Evolutionary conservation across 2,329 filamentous ascomycete species (phyloP).

Genomic region (Colletotrichum lupini): DNA sequence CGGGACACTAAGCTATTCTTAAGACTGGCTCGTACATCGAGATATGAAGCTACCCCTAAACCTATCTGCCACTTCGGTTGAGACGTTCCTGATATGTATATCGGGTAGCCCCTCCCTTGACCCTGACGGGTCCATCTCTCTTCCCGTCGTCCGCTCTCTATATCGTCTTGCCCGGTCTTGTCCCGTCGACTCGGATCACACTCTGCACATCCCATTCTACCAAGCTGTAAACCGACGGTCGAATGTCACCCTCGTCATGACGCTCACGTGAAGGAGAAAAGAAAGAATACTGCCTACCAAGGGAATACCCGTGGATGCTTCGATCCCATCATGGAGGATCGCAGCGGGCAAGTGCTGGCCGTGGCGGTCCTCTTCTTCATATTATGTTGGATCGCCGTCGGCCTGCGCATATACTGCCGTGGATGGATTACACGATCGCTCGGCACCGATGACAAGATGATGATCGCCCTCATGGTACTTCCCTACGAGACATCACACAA

Average conservation of each 20-base stretch:
- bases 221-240: not conserved
- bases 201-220: slow-evolving; percentile 13
- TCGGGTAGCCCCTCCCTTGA: slow-evolving; percentile 2
- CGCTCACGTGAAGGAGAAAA: slow-evolving; percentile 10
- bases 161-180: not conserved
- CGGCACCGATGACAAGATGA: slow-evolving; percentile 47
- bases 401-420: slow-evolving; percentile 46
- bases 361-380: slow-evolving; percentile 46
- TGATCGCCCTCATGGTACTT: slow-evolving; percentile 44
- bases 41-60: slow-evolving; percentile 30
- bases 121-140: slow-evolving; percentile 13
- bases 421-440: slow-evolving; percentile 46
- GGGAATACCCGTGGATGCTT: slow-evolving; percentile 10
- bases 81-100: slow-evolving; percentile 26
- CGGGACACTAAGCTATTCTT: slow-evolving; percentile 28
- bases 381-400: slow-evolving; percentile 45
- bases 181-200: slow-evolving; percentile 17
- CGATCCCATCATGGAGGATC: slow-evolving; percentile 32
- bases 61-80: slow-evolving; percentile 1
- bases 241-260: slow-evolving; percentile 19
- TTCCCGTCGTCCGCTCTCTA: not conserved
- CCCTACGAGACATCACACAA: slow-evolving; percentile 7
- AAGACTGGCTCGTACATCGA: slow-evolving; percentile 9
- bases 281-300: not conserved
- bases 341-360: slow-evolving; percentile 41